Evolutionary conservation across 2,329 filamentous ascomycete species (phyloP).

Genomic region (Pseudogymnoascus sp.): DNA sequence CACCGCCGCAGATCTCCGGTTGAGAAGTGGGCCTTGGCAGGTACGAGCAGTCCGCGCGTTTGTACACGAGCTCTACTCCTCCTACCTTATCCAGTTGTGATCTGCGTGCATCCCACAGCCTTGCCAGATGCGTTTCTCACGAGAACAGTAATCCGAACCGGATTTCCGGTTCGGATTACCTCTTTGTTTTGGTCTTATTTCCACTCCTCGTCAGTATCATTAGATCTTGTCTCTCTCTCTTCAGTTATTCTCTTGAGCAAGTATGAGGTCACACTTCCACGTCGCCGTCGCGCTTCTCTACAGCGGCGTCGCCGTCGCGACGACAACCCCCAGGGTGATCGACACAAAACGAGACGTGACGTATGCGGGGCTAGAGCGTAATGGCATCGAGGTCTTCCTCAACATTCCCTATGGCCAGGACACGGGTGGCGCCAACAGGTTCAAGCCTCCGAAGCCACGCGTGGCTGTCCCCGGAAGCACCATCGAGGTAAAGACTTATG

Average conservation of each 20-base stretch:
- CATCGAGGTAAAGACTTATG: constrained; percentile 34
- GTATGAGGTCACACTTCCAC: neutral
- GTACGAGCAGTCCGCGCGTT: neutral
- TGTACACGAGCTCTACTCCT: neutral
- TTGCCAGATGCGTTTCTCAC: neutral
- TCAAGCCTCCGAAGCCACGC: constrained; percentile 36
- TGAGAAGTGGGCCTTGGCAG: neutral
- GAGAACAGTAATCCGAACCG: neutral
- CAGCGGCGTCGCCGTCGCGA: neutral
- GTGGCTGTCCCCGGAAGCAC: constrained; percentile 27
- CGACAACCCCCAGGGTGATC: constrained; percentile 11
- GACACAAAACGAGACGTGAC: constrained; percentile 28
- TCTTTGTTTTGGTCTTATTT: neutral
- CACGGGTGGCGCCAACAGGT: constrained; percentile 38
- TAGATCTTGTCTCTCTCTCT: neutral
- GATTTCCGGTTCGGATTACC: neutral
- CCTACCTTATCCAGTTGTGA: neutral
- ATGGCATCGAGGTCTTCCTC: constrained; percentile 40
- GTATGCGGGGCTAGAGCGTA: constrained; percentile 37
- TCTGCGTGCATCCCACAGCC: neutral
- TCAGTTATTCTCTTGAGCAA: neutral
- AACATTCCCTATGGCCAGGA: constrained; percentile 41
- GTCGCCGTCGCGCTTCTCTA: neutral
- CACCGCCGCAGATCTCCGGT: neutral
- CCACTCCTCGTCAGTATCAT: neutral